phyloP scores from a whole-genome alignment of 768 basidiomycete genomes.

The Russula abietina region DNA sequence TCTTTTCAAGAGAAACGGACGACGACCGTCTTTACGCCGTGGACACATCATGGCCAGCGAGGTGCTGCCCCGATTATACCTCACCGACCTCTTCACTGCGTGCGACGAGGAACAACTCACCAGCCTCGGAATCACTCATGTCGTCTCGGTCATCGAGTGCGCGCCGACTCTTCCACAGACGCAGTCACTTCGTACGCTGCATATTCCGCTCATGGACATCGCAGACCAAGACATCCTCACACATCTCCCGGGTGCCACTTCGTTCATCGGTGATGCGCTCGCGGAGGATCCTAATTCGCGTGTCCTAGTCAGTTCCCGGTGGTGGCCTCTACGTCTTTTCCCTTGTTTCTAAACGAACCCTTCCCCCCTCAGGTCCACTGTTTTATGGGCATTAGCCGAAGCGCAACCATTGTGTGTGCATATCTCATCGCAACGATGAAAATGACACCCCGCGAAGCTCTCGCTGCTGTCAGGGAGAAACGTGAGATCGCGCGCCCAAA shows the following conservation, averaged over 20 bases:
- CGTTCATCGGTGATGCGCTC: slow-evolving; percentile 47
- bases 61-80: slow-evolving; percentile 49
- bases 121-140: slow-evolving; percentile 68
- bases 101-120: slow-evolving; percentile 40
- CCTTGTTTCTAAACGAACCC: neutral
- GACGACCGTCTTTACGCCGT: neutral
- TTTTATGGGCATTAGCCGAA: slow-evolving; percentile 32
- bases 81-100: slow-evolving; percentile 57
- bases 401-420: slow-evolving; percentile 71
- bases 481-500: slow-evolving; percentile 31
- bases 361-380: slow-evolving; percentile 58
- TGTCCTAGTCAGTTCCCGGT: slow-evolving; percentile 41
- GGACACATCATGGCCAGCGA: slow-evolving; percentile 22
- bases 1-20: slow-evolving; percentile 5
- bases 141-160: slow-evolving; percentile 57
- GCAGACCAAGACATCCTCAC: slow-evolving; percentile 37
- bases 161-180: slow-evolving; percentile 31
- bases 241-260: slow-evolving; percentile 44
- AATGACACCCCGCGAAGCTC: slow-evolving; percentile 30
- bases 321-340: too few relatives aligned
- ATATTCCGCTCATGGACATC: slow-evolving; percentile 46
- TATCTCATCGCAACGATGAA: slow-evolving; percentile 39
- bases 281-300: slow-evolving; percentile 38
- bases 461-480: slow-evolving; percentile 26
- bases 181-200: slow-evolving; percentile 40